A percentile compares a stretch with the other conserved stretches of the same genome.
These are phyloP conservation scores for Letharia columbiana DNA, from an alignment of 495 filamentous ascomycete genomes.

Conservation along the genomic window DNA sequence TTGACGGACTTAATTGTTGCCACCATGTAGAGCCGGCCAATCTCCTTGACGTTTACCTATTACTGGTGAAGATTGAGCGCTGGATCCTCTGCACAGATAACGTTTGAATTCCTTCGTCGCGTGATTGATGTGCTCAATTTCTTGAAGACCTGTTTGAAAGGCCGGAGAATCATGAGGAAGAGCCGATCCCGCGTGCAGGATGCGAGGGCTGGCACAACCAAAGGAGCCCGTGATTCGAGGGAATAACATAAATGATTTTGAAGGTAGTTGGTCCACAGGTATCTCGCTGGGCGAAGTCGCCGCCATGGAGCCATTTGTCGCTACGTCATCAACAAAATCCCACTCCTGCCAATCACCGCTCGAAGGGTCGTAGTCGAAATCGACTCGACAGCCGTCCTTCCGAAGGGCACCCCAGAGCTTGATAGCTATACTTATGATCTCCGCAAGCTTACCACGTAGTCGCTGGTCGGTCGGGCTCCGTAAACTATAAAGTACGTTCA, in stretches of 20 bases:
- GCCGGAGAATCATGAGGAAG: constrained; percentile 7
- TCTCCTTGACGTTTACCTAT: constrained; percentile 2
- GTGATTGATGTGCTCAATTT: background rate
- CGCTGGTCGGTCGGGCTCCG: background rate
- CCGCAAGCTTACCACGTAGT: constrained; percentile 6
- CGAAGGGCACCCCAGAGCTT: constrained; percentile 10
- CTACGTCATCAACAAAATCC: constrained; percentile 2
- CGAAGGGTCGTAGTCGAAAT: constrained; percentile 11
- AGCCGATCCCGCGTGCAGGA: background rate
- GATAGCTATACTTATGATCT: constrained; percentile 3
- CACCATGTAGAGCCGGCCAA: constrained; percentile 4
- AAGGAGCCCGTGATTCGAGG: constrained; percentile 8
- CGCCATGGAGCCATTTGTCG: background rate
- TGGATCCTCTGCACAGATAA: constrained; percentile 10
- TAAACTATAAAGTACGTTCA: constrained; percentile 9
- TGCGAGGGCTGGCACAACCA: background rate
- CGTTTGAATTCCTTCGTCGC: constrained; percentile 11
- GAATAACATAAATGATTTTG: constrained; percentile 7
- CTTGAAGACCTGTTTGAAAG: constrained; percentile 3
- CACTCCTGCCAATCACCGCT: constrained; percentile 3
- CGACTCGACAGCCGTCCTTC: constrained; percentile 11
- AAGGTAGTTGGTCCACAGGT: background rate
- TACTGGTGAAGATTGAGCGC: constrained; percentile 9
- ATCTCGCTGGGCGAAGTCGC: background rate
- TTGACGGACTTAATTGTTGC: background rate